Evolutionary conservation across 306 rosid genomes (phyloP).

Genomic region (Vigna trinervia): DNA sequence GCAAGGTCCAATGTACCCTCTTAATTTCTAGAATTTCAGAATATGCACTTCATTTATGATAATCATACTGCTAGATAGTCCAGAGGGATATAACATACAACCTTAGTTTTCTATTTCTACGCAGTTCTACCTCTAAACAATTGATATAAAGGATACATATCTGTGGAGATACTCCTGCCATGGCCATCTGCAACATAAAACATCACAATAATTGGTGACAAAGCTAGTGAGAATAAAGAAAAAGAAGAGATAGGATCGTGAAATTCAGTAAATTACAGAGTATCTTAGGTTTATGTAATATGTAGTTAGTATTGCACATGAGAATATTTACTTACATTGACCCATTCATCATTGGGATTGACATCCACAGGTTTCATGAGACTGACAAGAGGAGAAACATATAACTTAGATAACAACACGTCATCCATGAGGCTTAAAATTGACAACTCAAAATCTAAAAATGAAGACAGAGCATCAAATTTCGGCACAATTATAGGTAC

Average conservation of each 20-base stretch:
- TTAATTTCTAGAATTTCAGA: conserved; percentile 22
- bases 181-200: conserved; percentile 82
- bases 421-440: conserved; percentile 18
- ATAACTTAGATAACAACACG: conserved; percentile 27
- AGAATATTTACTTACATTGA: conserved; percentile 70
- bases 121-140: conserved; percentile 14
- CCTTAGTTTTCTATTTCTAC: conserved; percentile 14
- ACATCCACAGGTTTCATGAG: conserved; percentile 92
- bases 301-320: conserved; percentile 18
- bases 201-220: conserved; percentile 41
- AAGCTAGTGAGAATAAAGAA: conserved; percentile 40
- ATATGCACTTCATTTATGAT: conserved; percentile 26
- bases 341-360: conserved; percentile 96
- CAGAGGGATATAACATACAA: conserved; percentile 25
- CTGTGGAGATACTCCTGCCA: conserved; percentile 95
- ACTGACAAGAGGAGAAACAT: conserved; percentile 62
- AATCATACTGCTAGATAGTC: neutral
- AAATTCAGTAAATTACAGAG: conserved; percentile 33
- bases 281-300: conserved; percentile 12
- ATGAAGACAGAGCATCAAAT: conserved; percentile 31
- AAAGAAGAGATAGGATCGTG: conserved; percentile 13
- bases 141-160: conserved; percentile 78
- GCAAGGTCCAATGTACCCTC: conserved; percentile 22
- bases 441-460: conserved; percentile 31
- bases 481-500: conserved; percentile 22